Percentiles rank a stretch among this genome's conserved stretches.
phyloP scores from a whole-genome alignment of 495 filamentous ascomycete genomes.

The Tuber borchii region DNA sequence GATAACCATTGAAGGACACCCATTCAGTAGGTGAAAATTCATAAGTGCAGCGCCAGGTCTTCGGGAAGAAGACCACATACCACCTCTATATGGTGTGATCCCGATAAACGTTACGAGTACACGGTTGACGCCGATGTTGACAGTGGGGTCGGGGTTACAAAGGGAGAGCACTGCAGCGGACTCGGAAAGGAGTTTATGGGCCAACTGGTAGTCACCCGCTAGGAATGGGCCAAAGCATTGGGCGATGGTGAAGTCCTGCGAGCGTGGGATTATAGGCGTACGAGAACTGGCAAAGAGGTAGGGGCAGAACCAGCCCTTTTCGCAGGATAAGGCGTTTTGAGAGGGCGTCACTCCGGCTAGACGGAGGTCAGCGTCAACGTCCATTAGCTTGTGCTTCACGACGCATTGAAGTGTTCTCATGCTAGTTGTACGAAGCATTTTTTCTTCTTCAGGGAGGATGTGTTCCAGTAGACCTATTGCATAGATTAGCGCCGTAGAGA shows the following conservation, averaged over 20 bases:
- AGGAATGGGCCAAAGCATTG: slow-evolving; percentile 46
- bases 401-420: slow-evolving; percentile 46
- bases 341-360: slow-evolving; percentile 35
- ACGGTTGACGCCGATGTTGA: slow-evolving; percentile 43
- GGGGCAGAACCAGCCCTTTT: slow-evolving; percentile 46
- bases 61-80: slow-evolving; percentile 46
- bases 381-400: slow-evolving; percentile 47
- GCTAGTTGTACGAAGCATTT: slow-evolving; percentile 44
- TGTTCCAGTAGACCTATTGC: slow-evolving; percentile 40
- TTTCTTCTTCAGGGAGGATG: slow-evolving; percentile 46
- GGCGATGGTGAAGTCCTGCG: slow-evolving; percentile 44
- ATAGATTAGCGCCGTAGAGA: background rate
- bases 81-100: slow-evolving; percentile 43
- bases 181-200: slow-evolving; percentile 45
- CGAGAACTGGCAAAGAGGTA: slow-evolving; percentile 45
- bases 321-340: slow-evolving; percentile 35
- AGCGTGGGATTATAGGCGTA: slow-evolving; percentile 41
- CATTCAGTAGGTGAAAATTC: slow-evolving; percentile 45
- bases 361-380: slow-evolving; percentile 43
- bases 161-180: slow-evolving; percentile 29
- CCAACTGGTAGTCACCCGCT: slow-evolving; percentile 44
- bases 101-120: slow-evolving; percentile 44
- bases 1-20: slow-evolving; percentile 44
- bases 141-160: slow-evolving; percentile 43
- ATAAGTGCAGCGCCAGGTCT: slow-evolving; percentile 44